Percentiles rank a stretch among this genome's conserved stretches.
phyloP scores from a whole-genome alignment of 2,329 filamentous ascomycete species.

The Botrytis tulipae region DNA sequence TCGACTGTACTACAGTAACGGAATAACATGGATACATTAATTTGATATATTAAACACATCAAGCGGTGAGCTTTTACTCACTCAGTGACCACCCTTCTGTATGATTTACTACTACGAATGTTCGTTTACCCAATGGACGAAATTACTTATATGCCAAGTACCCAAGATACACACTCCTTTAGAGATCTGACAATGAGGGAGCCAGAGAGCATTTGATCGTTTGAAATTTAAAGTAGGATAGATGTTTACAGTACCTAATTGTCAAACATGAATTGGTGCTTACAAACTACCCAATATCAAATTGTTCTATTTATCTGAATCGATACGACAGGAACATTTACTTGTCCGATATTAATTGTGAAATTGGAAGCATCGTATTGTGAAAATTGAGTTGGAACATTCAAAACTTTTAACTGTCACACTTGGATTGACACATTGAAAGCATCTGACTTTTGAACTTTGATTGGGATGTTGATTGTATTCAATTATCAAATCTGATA shows the following conservation, averaged over 20 bases:
- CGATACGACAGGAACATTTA: too few relatives aligned
- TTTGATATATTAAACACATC: not conserved
- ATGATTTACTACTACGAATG: not conserved
- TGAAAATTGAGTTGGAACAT: not conserved
- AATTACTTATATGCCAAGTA: not conserved
- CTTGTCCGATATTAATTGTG: not conserved
- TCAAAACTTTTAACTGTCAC: not conserved
- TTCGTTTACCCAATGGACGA: not conserved
- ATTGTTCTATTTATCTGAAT: too few relatives aligned
- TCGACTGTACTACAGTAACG: slow-evolving; percentile 4
- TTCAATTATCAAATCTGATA: not conserved
- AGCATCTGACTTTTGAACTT: not conserved
- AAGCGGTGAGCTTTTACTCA: not conserved
- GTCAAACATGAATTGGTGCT: not conserved
- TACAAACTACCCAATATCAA: too few relatives aligned
- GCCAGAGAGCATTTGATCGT: not conserved
- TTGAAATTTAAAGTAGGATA: too few relatives aligned
- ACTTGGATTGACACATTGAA: not conserved
- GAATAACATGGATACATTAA: slow-evolving; percentile 5
- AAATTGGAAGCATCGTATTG: not conserved
- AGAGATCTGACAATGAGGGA: not conserved
- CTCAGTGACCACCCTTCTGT: not conserved
- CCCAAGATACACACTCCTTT: not conserved
- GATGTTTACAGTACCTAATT: not conserved
- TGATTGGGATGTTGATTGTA: not conserved